Evolutionary conservation across 1,284 basidiomycete species (phyloP), one percentile per base, ranked within the genome.

Genomic region (Mycosarcoma mackinlayi): DNA sequence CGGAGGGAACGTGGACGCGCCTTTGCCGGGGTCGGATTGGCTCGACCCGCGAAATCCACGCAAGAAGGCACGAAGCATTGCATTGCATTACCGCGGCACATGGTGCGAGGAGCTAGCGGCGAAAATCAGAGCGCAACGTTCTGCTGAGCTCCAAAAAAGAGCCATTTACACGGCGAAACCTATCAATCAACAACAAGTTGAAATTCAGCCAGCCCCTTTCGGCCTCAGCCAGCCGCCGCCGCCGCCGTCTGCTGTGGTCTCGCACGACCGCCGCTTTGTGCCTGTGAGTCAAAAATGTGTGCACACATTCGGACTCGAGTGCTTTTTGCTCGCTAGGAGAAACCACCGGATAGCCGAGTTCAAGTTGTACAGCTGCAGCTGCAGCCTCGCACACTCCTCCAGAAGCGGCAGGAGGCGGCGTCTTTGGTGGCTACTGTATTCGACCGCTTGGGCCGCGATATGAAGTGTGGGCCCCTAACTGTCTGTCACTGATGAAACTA

Each of bases 281-380:
- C 1, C 31, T 37, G 19, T 5, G 18, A 19, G 19, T 10, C 2
- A 18, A 30, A 21, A 46, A n/a, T n/a, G n/a, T n/a, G n/a, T n/a
- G n/a, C 23, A 30, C 45, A 44, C 24, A 28, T 21, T 53, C 63
- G 51, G 51, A 42, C 31, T 47, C 37, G 41, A 46, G 42, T 38
- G 56, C 56, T 60, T 57, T 57, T 55, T 38, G 56, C 56, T 65
- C 55, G 55, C 63, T 66, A 55, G 47, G 23, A 40, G 9, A 23
- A 18, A 27, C 24, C 19, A 21, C n/a, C 7, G 35, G 16, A 5
- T 66, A 60, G 38, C 48, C 56, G 57, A 66, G 57, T 47, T 41
- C 24, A 18, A 21, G 6, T 38, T 38, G 35, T 21, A 8, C 33
- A 16, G 6, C 16, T 9, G 16, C 16, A 10, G 6, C 33, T 35